Conservation (phyloP, 106 monocot genomes). For the Narthecium ossifragum region DNA sequence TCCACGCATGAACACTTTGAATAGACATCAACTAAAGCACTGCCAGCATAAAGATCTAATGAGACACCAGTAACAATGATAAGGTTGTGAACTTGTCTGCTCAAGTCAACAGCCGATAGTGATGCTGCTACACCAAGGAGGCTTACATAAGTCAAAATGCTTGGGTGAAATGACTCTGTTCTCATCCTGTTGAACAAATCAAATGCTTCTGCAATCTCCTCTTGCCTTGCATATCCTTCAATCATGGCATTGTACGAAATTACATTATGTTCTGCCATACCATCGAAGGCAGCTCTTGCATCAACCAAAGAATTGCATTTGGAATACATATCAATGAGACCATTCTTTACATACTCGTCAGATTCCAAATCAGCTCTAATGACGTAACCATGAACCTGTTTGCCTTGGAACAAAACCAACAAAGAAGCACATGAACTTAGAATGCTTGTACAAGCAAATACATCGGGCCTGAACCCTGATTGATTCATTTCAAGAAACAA, state of each 20-base stretch:
- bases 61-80: conserved; percentile 45
- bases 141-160: conserved; percentile 57
- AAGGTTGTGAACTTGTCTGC: conserved; percentile 70
- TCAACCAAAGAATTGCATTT: conserved; percentile 56
- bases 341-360: conserved; percentile 76
- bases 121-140: conserved; percentile 58
- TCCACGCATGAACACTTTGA: conserved; percentile 60
- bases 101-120: conserved; percentile 24
- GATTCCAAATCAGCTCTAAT: conserved; percentile 54
- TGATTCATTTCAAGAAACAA: conserved; percentile 56
- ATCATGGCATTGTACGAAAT: conserved; percentile 89
- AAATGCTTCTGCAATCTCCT: conserved; percentile 32
- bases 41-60: conserved; percentile 48
- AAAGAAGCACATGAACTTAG: conserved; percentile 70
- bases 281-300: conserved; percentile 52
- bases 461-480: conserved; percentile 54
- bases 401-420: conserved; percentile 46
- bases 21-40: conserved; percentile 81
- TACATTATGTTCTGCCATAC: conserved; percentile 34
- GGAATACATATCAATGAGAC: conserved; percentile 81
- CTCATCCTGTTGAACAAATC: conserved; percentile 62
- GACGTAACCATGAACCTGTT: conserved; percentile 60
- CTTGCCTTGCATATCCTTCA: conserved; percentile 64
- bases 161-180: conserved; percentile 31
- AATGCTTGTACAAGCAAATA: conserved; percentile 77